These are phyloP conservation scores for Stygiomarasmius scandens DNA, from an alignment of 1,284 basidiomycete genomes.

Conservation along the genomic window DNA sequence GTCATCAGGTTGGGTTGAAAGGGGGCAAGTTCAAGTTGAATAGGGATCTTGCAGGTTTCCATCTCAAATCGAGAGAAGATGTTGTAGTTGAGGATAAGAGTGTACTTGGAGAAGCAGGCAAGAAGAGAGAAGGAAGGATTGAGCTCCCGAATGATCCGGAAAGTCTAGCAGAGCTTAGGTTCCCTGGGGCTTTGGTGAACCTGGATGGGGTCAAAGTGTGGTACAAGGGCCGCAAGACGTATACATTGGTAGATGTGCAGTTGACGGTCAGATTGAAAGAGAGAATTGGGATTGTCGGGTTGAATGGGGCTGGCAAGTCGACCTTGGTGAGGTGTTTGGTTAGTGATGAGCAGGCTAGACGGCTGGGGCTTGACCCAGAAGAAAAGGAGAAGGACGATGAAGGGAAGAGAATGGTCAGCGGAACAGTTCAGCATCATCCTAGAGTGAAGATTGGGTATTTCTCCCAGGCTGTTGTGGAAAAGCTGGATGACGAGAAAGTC, in stretches of 20 bases:
- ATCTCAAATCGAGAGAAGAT: constrained; percentile 45
- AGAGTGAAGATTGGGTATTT: constrained; percentile 60
- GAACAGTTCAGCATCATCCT: constrained; percentile 61
- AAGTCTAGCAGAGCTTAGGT: constrained; percentile 41
- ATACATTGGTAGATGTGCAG: constrained; percentile 53
- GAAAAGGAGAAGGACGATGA: neutral
- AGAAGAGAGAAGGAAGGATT: constrained; percentile 36
- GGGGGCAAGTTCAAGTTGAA: constrained; percentile 67
- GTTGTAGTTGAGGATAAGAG: constrained; percentile 44
- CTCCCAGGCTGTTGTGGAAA: constrained; percentile 59
- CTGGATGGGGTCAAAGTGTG: constrained; percentile 51
- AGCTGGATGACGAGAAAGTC: constrained; percentile 29
- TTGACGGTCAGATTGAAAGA: constrained; percentile 61
- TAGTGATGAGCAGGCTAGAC: constrained; percentile 30
- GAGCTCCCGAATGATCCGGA: constrained; percentile 45
- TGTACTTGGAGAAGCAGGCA: constrained; percentile 36
- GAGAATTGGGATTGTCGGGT: constrained; percentile 60
- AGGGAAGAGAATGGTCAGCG: constrained; percentile 48
- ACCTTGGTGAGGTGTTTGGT: constrained; percentile 64
- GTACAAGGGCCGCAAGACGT: constrained; percentile 38
- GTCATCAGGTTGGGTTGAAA: constrained; percentile 22
- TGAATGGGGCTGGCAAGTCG: constrained; percentile 44
- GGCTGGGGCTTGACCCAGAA: neutral
- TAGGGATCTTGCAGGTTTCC: constrained; percentile 55
- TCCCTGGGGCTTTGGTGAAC: constrained; percentile 54